These are phyloP conservation scores for Termitomyces sp. DNA, from an alignment of 768 basidiomycete genomes.

Conservation along the genomic window DNA sequence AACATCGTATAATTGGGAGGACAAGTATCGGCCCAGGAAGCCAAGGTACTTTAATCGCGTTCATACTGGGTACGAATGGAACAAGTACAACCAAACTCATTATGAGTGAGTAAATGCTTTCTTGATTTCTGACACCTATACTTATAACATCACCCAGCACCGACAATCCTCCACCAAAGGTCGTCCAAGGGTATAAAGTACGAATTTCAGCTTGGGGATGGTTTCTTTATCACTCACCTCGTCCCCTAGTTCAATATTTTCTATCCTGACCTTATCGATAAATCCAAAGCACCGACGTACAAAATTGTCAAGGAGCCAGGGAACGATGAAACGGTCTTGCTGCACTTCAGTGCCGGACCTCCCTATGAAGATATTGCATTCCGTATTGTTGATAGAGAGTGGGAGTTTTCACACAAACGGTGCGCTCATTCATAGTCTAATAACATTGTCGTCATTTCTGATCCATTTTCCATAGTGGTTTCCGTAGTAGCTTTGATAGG, in stretches of 20 bases:
- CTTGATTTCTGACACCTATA: constrained; percentile 6
- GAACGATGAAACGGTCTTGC: constrained; percentile 90
- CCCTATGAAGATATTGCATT: constrained; percentile 99
- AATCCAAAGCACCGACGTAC: constrained; percentile 94
- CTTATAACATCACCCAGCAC: constrained; percentile 50
- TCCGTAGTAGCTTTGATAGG: constrained; percentile 94
- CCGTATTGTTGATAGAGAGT: constrained; percentile 94
- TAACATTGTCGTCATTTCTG: not conserved
- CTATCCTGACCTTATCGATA: constrained; percentile 99
- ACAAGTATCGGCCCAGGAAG: constrained; percentile 96
- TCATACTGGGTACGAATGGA: constrained; percentile 99
- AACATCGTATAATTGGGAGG: constrained; percentile 95
- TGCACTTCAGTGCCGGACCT: constrained; percentile 94
- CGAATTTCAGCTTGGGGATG: not conserved
- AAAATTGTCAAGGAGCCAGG: constrained; percentile 92
- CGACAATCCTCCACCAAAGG: constrained; percentile 98
- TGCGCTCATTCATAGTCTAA: constrained; percentile 24
- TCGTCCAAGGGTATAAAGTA: constrained; percentile 98
- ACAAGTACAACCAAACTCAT: constrained; percentile 99
- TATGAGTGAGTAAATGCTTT: constrained; percentile 73
- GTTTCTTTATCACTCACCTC: constrained; percentile 7
- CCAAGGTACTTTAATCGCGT: constrained; percentile 99
- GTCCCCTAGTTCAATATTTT: constrained; percentile 83
- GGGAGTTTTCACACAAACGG: constrained; percentile 99
- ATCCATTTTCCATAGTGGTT: constrained; percentile 57